Conservation (phyloP, 148 eudicot species). For the Rhododendron simsii region DNA sequence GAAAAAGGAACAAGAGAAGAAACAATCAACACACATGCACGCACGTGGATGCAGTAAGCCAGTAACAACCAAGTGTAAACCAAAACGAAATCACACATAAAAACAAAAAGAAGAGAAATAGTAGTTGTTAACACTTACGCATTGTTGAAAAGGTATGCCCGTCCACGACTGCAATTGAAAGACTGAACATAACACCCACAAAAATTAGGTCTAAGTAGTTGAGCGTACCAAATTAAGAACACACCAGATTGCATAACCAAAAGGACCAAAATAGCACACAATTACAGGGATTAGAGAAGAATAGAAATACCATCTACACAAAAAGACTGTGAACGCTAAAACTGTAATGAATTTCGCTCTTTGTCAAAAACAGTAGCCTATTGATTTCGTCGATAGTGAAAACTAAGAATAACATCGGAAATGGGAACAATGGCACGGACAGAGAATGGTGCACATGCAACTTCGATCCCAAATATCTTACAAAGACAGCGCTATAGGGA, state of each 20-base stretch:
- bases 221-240: not conserved
- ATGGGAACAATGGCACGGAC: not conserved
- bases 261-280: not conserved
- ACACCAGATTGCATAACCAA: not conserved
- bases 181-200: conserved; percentile 34
- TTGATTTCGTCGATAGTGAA: not conserved
- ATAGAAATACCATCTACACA: not conserved
- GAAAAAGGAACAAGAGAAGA: not conserved
- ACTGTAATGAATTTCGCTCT: not conserved
- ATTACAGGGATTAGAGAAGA: not conserved
- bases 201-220: conserved; percentile 11
- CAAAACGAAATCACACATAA: not conserved
- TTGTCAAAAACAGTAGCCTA: not conserved
- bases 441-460: not conserved
- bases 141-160: conserved; percentile 59
- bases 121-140: conserved; percentile 40
- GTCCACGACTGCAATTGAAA: conserved; percentile 53
- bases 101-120: not conserved
- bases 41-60: not conserved
- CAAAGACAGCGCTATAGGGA: not conserved
- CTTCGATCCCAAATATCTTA: not conserved
- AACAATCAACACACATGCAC: not conserved
- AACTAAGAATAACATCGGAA: not conserved
- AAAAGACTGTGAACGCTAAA: not conserved
- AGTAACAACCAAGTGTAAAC: not conserved